Evolutionary conservation across 805 yeast species (phyloP), one percentile per base, ranked within the genome.

Genomic region (Scheffersomyces stipitis): DNA sequence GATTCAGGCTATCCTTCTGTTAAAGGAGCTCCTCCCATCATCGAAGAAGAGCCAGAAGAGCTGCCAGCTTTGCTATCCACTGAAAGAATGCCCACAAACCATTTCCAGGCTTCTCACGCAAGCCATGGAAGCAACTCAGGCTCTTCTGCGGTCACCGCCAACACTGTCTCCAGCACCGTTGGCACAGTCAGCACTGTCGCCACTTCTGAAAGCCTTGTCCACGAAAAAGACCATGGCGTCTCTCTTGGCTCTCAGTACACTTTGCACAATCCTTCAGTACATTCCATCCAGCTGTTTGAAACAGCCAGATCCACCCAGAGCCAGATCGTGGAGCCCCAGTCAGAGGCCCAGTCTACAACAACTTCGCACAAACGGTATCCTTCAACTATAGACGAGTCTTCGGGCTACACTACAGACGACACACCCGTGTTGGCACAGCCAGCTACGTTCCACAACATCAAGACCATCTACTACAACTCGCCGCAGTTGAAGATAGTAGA

Each of bases 281-380:
- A 37, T 33, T 51, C 61, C 18, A 43, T 48, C 4, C 62, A 49
- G 46, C 46, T 61, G 8, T 60, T 60, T 33, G 60, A 57, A 38
- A 58, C 65, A 2, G 63, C 64, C 13, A 42, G 43, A 15, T 46
- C 52, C 30, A 35, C 14, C 12, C 28, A 9, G 23, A 30, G 44
- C 3, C 44, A 28, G 34, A 34, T 12, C 15, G 29, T 9, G 37
- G 18, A 13, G n/a, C 14, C 23, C n/a, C 16, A 16, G 16, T 12
- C 6, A 15, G n/a, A 20, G 16, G 27, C 10, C n/a, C 13, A 4
- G n/a, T 16, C 4, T 13, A 17, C 9, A 22, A 28, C 30, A 15
- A 24, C 24, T 16, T 10, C 39, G 26, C 24, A 26, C 26, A 33
- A 39, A 32, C 38, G 40, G 22, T 54, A 56, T 3, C 33, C 51